A percentile compares a stretch with the other conserved stretches of the same genome.
Conservation (phyloP, 2,329 filamentous ascomycete species). For the Tolypocladium pustulatum region DNA sequence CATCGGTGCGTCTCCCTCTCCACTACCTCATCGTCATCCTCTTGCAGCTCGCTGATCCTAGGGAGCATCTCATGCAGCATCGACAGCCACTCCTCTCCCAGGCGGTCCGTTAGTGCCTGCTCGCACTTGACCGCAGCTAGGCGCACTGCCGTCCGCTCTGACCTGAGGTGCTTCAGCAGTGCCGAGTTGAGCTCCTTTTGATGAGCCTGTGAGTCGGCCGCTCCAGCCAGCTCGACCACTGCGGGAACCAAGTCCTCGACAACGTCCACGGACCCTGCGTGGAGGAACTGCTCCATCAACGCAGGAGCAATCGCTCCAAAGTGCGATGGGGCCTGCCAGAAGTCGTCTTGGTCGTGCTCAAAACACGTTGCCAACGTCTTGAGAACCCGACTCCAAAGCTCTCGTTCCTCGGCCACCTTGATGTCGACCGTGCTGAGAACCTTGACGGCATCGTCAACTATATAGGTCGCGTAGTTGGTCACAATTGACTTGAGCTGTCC, state of each 20-base stretch:
- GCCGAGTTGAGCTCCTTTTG: slow-evolving; percentile 78
- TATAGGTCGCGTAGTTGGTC: slow-evolving; percentile 79
- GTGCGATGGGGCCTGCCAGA: slow-evolving; percentile 88
- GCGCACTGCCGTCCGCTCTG: slow-evolving; percentile 59
- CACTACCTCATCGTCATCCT: slow-evolving; percentile 91
- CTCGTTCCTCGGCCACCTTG: slow-evolving; percentile 33
- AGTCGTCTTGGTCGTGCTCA: slow-evolving; percentile 84
- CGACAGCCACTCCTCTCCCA: slow-evolving; percentile 90
- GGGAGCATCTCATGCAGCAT: slow-evolving; percentile 93
- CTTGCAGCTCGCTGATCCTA: slow-evolving; percentile 88
- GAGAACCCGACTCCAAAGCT: slow-evolving; percentile 61
- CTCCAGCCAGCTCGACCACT: slow-evolving; percentile 68
- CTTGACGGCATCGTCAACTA: slow-evolving; percentile 64
- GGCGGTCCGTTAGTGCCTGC: slow-evolving; percentile 63
- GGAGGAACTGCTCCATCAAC: slow-evolving; percentile 55
- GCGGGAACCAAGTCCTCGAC: slow-evolving; percentile 55
- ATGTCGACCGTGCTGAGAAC: slow-evolving; percentile 46
- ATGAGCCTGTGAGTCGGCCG: slow-evolving; percentile 77
- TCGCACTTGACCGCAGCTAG: slow-evolving; percentile 76
- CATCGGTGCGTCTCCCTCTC: slow-evolving; percentile 82
- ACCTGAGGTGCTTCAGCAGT: slow-evolving; percentile 69
- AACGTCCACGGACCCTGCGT: slow-evolving; percentile 33
- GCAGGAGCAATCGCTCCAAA: slow-evolving; percentile 63
- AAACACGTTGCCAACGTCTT: slow-evolving; percentile 66
- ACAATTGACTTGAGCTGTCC: slow-evolving; percentile 85